A percentile compares a stretch with the other conserved stretches of the same genome.
Evolutionary conservation across 208 protist species (phyloP).

Genomic region (Trypanosoma cruzi): DNA sequence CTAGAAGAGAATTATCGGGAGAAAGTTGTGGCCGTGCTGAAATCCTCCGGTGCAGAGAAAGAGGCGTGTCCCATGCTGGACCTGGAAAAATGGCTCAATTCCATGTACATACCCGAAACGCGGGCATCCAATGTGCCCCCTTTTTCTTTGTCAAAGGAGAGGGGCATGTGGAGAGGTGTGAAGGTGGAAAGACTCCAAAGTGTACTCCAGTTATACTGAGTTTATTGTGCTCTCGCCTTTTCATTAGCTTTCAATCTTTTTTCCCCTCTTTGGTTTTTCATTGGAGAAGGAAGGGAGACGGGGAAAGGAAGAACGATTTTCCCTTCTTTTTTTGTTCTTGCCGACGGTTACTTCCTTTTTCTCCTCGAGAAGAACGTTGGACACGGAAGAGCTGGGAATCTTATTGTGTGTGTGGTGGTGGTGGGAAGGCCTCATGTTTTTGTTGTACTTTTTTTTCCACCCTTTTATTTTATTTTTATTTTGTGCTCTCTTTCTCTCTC

Average conservation of each 20-base stretch:
- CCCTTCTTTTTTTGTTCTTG: no score
- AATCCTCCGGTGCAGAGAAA: neutral
- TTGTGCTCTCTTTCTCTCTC: constrained; percentile 5
- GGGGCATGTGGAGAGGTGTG: neutral
- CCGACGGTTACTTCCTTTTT: no score
- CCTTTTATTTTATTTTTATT: neutral
- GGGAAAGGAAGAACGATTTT: no score
- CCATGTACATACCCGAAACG: constrained; percentile 8
- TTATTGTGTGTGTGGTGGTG: no score
- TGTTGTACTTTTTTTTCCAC: constrained; percentile 1
- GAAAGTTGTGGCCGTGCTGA: neutral
- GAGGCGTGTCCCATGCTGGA: constrained; percentile 19
- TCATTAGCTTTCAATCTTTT: no score
- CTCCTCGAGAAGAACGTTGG: no score
- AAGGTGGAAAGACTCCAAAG: constrained; percentile 24
- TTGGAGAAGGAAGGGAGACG: no score
- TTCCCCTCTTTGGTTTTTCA: constrained; percentile 12
- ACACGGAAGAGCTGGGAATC: no score
- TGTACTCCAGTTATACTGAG: constrained; percentile 16
- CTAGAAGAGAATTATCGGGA: constrained; percentile 5
- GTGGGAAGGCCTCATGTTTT: no score
- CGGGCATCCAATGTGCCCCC: neutral
- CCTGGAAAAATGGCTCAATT: constrained; percentile 22
- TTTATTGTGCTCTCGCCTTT: constrained; percentile 1
- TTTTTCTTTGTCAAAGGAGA: constrained; percentile 28